Conservation (phyloP, 805 yeast genomes). For the Myxozyma nipponensis region DNA sequence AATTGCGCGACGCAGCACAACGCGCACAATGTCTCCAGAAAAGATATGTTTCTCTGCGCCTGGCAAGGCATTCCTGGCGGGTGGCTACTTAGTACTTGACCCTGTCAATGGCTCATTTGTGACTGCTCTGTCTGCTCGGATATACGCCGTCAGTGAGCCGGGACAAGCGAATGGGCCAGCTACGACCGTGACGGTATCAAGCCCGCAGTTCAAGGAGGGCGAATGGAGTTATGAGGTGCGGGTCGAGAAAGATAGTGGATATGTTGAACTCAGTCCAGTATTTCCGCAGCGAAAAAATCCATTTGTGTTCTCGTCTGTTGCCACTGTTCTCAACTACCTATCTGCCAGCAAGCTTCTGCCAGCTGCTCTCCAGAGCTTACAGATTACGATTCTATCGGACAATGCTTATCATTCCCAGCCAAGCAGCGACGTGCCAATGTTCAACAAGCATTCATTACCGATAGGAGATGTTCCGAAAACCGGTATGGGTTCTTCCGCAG, state of each 20-base stretch:
- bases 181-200: slow-evolving; percentile 45
- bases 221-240: slow-evolving; percentile 56
- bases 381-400: slow-evolving; percentile 73
- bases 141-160: slow-evolving; percentile 60
- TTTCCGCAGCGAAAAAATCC: slow-evolving; percentile 49
- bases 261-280: slow-evolving; percentile 32
- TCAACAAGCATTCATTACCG: slow-evolving; percentile 55
- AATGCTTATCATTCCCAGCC: slow-evolving; percentile 82
- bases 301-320: slow-evolving; percentile 63
- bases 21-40: too few relatives aligned
- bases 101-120: slow-evolving; percentile 72
- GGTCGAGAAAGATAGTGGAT: slow-evolving; percentile 22
- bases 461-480: slow-evolving; percentile 83
- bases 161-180: slow-evolving; percentile 11
- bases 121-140: slow-evolving; percentile 82
- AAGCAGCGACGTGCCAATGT: slow-evolving; percentile 34
- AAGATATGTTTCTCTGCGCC: slow-evolving; percentile 69
- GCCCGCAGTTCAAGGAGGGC: slow-evolving; percentile 74
- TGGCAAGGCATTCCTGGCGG: slow-evolving; percentile 90
- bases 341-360: slow-evolving; percentile 35
- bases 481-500: slow-evolving; percentile 95
- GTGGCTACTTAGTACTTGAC: slow-evolving; percentile 88
- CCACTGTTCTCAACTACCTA: slow-evolving; percentile 53
- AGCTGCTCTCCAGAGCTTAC: slow-evolving; percentile 30
- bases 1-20: too few relatives aligned